These are phyloP conservation scores for Curvularia spicifera DNA, from an alignment of 2,329 filamentous ascomycete species.

Conservation along the genomic window DNA sequence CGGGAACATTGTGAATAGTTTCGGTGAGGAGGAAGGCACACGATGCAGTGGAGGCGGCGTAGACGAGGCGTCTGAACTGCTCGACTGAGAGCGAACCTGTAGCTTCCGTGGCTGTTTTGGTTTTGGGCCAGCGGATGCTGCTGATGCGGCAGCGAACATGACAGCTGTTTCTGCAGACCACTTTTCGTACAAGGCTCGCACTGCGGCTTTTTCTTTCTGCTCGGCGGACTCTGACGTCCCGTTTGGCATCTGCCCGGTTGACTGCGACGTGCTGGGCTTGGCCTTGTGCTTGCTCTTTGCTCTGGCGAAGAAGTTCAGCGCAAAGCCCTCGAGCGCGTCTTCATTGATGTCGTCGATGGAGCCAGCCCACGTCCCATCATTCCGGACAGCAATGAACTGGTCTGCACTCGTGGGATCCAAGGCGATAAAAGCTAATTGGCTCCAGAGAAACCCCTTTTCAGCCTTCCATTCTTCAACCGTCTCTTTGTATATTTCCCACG, in stretches of 20 bases:
- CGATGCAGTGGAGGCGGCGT: slow-evolving; percentile 38
- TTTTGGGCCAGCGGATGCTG: slow-evolving; percentile 25
- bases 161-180: slow-evolving; percentile 40
- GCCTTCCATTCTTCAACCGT: slow-evolving; percentile 46
- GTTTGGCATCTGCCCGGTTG: slow-evolving; percentile 6
- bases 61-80: slow-evolving; percentile 9
- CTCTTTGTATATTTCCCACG: slow-evolving; percentile 43
- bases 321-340: slow-evolving; percentile 42
- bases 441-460: slow-evolving; percentile 42
- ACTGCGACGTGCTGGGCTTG: slow-evolving; percentile 19
- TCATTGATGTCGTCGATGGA: slow-evolving; percentile 45
- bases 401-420: slow-evolving; percentile 40
- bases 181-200: slow-evolving; percentile 37
- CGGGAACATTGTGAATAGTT: slow-evolving; percentile 38
- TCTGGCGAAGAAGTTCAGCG: slow-evolving; percentile 39
- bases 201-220: slow-evolving; percentile 25
- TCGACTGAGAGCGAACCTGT: slow-evolving; percentile 43
- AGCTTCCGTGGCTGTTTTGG: slow-evolving; percentile 30
- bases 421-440: slow-evolving; percentile 38
- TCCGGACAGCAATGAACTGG: slow-evolving; percentile 46
- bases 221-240: slow-evolving; percentile 6
- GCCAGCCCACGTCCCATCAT: slow-evolving; percentile 46
- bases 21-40: slow-evolving; percentile 38
- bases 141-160: slow-evolving; percentile 37
- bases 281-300: slow-evolving; percentile 26